phyloP scores from a whole-genome alignment of 495 filamentous ascomycete species.

The Copromyces sp. region DNA sequence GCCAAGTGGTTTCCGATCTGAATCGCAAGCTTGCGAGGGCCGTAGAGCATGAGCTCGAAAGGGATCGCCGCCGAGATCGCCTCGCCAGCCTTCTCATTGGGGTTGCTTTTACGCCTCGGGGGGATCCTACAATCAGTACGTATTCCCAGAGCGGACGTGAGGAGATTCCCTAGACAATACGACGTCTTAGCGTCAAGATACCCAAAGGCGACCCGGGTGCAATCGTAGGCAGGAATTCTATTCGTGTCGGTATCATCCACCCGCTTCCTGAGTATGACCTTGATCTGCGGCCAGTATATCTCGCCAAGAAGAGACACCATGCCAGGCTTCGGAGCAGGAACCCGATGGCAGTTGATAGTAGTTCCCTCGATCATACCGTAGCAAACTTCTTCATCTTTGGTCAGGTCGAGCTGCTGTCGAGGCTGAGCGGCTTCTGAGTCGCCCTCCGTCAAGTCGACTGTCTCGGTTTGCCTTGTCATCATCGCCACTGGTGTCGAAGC shows the following conservation, averaged over 20 bases:
- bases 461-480: slow-evolving; percentile 15
- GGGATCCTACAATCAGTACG: slow-evolving; percentile 59
- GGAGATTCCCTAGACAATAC: slow-evolving; percentile 53
- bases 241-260: slow-evolving; percentile 35
- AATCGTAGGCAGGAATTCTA: slow-evolving; percentile 60
- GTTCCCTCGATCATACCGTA: slow-evolving; percentile 69
- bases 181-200: slow-evolving; percentile 61
- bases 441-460: slow-evolving; percentile 59
- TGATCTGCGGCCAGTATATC: slow-evolving; percentile 60
- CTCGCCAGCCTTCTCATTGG: slow-evolving; percentile 38
- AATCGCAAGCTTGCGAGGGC: slow-evolving; percentile 52
- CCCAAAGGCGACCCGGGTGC: slow-evolving; percentile 60
- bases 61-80: slow-evolving; percentile 45
- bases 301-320: slow-evolving; percentile 39
- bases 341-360: slow-evolving; percentile 52
- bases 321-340: slow-evolving; percentile 55
- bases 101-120: slow-evolving; percentile 40
- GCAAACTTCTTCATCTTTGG: slow-evolving; percentile 57
- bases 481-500: slow-evolving; percentile 9
- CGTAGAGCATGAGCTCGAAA: slow-evolving; percentile 68
- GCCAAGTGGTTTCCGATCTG: slow-evolving; percentile 56
- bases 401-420: slow-evolving; percentile 34
- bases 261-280: slow-evolving; percentile 51
- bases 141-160: slow-evolving; percentile 53
- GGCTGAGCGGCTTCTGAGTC: slow-evolving; percentile 47